Percentiles rank a stretch among this genome's conserved stretches.
These are phyloP conservation scores for Trifolium dubium DNA, from an alignment of 306 rosid species.

Conservation along the genomic window DNA sequence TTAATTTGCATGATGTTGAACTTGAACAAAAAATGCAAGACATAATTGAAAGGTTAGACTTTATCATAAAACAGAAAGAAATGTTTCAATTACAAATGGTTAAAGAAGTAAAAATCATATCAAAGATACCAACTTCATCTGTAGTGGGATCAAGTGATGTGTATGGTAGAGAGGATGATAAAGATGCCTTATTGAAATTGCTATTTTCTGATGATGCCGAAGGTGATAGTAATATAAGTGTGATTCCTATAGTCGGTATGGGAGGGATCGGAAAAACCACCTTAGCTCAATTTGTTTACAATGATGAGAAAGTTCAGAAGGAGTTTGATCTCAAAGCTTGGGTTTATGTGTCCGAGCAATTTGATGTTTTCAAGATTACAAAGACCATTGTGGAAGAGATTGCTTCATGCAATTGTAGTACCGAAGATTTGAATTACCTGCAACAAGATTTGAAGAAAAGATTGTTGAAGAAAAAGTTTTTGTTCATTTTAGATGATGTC, in stretches of 20 bases:
- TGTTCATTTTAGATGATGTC: constrained; percentile 58
- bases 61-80: constrained; percentile 40
- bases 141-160: constrained; percentile 38
- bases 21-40: constrained; percentile 29
- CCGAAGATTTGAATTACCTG: constrained; percentile 40
- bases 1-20: background rate
- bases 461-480: constrained; percentile 34
- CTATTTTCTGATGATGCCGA: constrained; percentile 7
- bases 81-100: constrained; percentile 26
- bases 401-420: constrained; percentile 17
- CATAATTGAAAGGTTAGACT: constrained; percentile 43
- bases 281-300: constrained; percentile 51
- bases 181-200: constrained; percentile 30
- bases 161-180: constrained; percentile 53
- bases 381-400: constrained; percentile 45
- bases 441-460: constrained; percentile 34
- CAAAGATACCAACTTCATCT: constrained; percentile 39
- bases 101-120: constrained; percentile 9
- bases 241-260: constrained; percentile 55
- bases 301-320: constrained; percentile 41
- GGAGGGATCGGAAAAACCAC: constrained; percentile 57
- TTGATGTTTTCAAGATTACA: constrained; percentile 44
- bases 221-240: constrained; percentile 26
- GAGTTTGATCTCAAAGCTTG: constrained; percentile 52
- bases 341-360: constrained; percentile 54